Conservation (phyloP, 2,329 filamentous ascomycete species). For the Fusarium metavorans region DNA sequence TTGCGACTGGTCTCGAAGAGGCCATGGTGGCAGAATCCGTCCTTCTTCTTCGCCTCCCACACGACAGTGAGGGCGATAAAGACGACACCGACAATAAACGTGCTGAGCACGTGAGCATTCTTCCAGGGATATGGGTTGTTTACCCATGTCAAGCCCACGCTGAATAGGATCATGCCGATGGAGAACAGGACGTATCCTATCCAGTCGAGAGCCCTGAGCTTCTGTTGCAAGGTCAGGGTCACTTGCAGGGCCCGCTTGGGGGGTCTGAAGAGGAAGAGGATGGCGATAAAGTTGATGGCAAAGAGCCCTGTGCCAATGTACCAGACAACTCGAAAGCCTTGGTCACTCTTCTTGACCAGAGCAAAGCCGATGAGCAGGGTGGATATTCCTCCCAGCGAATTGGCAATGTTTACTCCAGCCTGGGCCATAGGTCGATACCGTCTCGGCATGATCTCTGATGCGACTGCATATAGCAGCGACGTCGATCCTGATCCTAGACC, state of each 20-base stretch:
- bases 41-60: slow-evolving; percentile 40
- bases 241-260: neutral
- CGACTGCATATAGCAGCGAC: neutral
- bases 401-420: slow-evolving; percentile 43
- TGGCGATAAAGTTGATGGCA: neutral
- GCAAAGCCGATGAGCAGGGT: slow-evolving; percentile 51
- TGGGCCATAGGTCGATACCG: neutral
- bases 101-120: slow-evolving; percentile 48
- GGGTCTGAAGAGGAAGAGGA: neutral
- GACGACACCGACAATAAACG: slow-evolving; percentile 49
- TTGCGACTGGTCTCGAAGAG: slow-evolving; percentile 51
- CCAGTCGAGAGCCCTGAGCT: slow-evolving; percentile 53
- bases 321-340: neutral
- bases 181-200: slow-evolving; percentile 51
- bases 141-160: slow-evolving; percentile 51
- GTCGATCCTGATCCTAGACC: neutral
- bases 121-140: slow-evolving; percentile 54
- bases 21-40: slow-evolving; percentile 55
- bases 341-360: slow-evolving; percentile 37
- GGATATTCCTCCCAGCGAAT: slow-evolving; percentile 46
- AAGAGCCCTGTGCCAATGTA: neutral
- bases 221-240: slow-evolving; percentile 34
- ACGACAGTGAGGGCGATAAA: slow-evolving; percentile 20
- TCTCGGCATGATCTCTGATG: neutral
- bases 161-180: slow-evolving; percentile 51